A percentile compares a stretch with the other conserved stretches of the same genome.
Conservation (phyloP, 2,329 filamentous ascomycete species). For the Colletotrichum agaves region DNA sequence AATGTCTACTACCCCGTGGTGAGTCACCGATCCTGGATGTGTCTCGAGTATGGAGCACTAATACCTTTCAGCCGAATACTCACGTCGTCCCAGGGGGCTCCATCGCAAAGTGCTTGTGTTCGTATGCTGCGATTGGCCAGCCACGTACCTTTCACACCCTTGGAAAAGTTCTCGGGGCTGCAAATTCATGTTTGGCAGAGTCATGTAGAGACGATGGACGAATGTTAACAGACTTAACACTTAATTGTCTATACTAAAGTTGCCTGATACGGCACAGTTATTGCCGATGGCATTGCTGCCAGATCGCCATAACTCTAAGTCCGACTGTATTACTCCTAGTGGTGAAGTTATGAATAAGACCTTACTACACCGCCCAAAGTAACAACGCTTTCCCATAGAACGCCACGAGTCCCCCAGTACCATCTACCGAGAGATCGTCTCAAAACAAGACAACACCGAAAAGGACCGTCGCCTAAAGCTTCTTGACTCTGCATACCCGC, state of each 20-base stretch:
- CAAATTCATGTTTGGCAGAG: too few species aligned
- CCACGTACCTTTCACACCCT: too few species aligned
- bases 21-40: not conserved
- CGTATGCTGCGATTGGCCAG: not conserved
- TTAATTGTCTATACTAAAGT: not conserved
- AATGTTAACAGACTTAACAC: not conserved
- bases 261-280: not conserved
- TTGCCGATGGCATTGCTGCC: constrained; percentile 23
- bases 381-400: constrained; percentile 5
- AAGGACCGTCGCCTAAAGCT: not conserved
- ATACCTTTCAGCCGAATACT: constrained; percentile 21
- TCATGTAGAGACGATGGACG: too few species aligned
- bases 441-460: not conserved
- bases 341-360: not conserved
- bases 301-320: not conserved
- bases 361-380: constrained; percentile 9
- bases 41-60: not conserved
- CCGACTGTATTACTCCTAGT: not conserved
- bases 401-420: not conserved
- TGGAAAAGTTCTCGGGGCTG: too few species aligned
- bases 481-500: not conserved
- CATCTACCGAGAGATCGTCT: not conserved
- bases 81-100: constrained; percentile 34
- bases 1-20: constrained; percentile 37
- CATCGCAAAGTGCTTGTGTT: constrained; percentile 26